A percentile compares a stretch with the other conserved stretches of the same genome.
phyloP scores from a whole-genome alignment of 2,329 filamentous ascomycete species.

The Dothiorella sarmentorum region DNA sequence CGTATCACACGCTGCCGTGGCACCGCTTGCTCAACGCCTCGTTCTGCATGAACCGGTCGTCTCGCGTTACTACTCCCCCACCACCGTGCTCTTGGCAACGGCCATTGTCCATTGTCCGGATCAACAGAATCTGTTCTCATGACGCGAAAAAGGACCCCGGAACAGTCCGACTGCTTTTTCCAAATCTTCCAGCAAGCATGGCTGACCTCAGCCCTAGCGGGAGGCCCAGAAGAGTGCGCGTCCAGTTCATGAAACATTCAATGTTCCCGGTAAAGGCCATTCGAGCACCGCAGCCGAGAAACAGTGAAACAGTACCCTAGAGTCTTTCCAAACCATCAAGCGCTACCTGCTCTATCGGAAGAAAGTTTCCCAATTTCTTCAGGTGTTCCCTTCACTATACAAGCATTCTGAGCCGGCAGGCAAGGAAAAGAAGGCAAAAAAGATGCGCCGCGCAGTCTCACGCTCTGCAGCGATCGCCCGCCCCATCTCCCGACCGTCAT shows the following conservation, averaged over 20 bases:
- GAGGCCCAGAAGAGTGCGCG: neutral
- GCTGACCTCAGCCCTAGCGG: conserved; percentile 9
- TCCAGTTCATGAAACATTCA: neutral
- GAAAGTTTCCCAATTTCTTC: too few species aligned
- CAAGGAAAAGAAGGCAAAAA: neutral
- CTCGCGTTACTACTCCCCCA: neutral
- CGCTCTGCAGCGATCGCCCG: conserved; percentile 5
- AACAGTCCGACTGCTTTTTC: neutral
- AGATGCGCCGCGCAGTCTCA: neutral
- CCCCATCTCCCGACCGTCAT: neutral
- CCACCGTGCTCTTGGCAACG: neutral
- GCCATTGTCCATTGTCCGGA: neutral
- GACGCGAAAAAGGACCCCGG: neutral
- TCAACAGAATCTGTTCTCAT: conserved; percentile 1
- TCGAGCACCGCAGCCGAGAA: neutral
- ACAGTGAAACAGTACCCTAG: neutral
- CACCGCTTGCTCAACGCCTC: conserved; percentile 1
- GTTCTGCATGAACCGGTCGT: conserved; percentile 1
- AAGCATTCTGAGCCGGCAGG: neutral
- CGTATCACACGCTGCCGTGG: conserved; percentile 7
- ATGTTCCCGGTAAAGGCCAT: neutral
- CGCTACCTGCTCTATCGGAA: too few species aligned
- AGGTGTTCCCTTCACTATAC: neutral
- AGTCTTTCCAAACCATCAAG: too few species aligned
- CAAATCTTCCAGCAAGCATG: neutral